Base-by-base conservation (phyloP, 352 stramenopile genomes). In the Globisporangium carolinianum region DNA sequence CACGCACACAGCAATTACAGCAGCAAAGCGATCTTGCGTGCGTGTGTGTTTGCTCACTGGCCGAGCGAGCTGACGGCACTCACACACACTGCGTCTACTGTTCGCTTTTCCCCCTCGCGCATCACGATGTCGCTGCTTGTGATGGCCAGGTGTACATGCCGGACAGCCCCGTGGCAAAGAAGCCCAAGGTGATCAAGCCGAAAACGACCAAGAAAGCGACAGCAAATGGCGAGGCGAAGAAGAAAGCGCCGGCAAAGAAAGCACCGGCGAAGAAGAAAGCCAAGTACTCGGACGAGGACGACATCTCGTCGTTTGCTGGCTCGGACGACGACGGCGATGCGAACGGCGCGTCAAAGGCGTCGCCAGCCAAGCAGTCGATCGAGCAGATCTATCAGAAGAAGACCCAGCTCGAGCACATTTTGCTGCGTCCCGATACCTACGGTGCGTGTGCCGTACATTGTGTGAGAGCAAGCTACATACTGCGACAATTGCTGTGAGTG, bases 371-470 rank as follows among this genome's bases (percentile, higher is more conserved):
- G 58, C 80, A 83, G 61, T 83, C 79, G 56, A 87, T 95, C 24
- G 86, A 95, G 61, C 80, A 95, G 67, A 98, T 96, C 50, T 99
- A 99, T 71, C 94, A 98, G 75, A 98, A 98, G 75, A 98, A 98
- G 72, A 98, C 95, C 55, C 97, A 97, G 64, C 66, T 98, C 32
- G 92, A 99, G 72, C 97, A 99, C 79, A 98, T 99, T 60, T 68
- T 99, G 53, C 82, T 98, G 53, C 93, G 96, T 59, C 96, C 97
- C 3, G 95, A 98, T 66, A 99, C 97, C 49, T 99, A 99, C 65
- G 96, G 89, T 96, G 71, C 54, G 83, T 79, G 24, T 47, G 42
- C 39, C 8, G 10, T 43, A 1, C 41, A 7, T 66, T 24, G 1
- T 24, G 18, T 24, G 18, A 24, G 1, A 24, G 18, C 18, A 24